Evolutionary conservation across 306 rosid genomes (phyloP).

Genomic region (Cicer judaicum): DNA sequence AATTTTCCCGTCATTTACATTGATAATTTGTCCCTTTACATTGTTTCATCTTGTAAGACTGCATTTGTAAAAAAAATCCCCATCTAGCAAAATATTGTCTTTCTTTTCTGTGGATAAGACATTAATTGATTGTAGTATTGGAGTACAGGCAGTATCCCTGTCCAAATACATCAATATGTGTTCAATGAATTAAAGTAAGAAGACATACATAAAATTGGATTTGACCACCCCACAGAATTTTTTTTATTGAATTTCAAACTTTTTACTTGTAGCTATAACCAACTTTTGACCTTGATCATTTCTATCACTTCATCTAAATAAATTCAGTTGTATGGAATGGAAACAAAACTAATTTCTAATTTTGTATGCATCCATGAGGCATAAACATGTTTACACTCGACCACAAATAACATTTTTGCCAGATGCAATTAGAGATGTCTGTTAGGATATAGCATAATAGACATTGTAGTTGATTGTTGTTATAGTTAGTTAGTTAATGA

Average conservation of each 20-base stretch:
- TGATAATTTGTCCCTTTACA: slow-evolving; percentile 5
- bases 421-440: neutral
- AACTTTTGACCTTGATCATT: neutral
- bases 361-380: neutral
- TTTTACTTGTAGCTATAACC: neutral
- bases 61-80: slow-evolving; percentile 9
- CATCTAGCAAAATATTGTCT: slow-evolving; percentile 15
- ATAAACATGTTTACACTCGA: neutral
- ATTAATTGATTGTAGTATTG: neutral
- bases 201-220: neutral
- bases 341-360: neutral
- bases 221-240: neutral
- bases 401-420: neutral
- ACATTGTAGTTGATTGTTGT: too few species aligned
- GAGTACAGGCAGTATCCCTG: neutral
- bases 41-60: slow-evolving; percentile 5
- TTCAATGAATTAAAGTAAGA: neutral
- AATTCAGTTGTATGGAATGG: neutral
- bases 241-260: neutral
- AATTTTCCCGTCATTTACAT: neutral
- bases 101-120: neutral
- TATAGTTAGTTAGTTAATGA: too few species aligned
- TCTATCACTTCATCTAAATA: neutral
- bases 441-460: too few species aligned
- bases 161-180: neutral